A percentile compares a stretch with the other conserved stretches of the same genome.
Conservation (phyloP, 192 early-diverging fungal species). For the Coemansia umbellata region DNA sequence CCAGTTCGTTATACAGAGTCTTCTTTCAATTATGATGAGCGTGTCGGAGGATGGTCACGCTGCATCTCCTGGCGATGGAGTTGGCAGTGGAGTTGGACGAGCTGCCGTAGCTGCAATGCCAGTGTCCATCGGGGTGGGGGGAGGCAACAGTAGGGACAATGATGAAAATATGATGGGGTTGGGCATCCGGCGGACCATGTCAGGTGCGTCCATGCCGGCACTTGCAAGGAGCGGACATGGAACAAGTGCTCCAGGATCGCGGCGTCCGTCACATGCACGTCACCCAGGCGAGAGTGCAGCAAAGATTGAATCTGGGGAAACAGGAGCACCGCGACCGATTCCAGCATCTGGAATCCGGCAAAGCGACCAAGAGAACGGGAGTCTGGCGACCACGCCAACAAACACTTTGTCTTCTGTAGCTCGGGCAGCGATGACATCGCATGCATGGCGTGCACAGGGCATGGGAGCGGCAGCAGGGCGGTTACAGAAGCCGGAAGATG, state of each 20-base stretch:
- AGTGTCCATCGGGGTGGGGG: no score
- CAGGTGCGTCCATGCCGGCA: constrained; percentile 17
- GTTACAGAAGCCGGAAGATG: not conserved
- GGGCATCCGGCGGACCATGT: constrained; percentile 17
- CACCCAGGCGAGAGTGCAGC: not conserved
- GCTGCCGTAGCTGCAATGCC: not conserved
- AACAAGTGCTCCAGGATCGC: not conserved
- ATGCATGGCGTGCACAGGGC: constrained; percentile 10
- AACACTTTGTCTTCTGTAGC: constrained; percentile 15
- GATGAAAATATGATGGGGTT: not conserved
- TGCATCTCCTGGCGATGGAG: not conserved
- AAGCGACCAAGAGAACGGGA: not conserved
- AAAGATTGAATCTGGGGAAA: not conserved
- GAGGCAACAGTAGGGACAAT: not conserved
- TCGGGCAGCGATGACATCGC: constrained; percentile 17
- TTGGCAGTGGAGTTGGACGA: not conserved
- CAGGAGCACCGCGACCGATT: constrained; percentile 6
- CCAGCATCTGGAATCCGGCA: not conserved
- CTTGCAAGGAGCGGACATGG: not conserved
- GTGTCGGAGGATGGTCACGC: constrained; percentile 15
- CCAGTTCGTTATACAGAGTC: constrained; percentile 25
- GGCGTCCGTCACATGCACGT: not conserved
- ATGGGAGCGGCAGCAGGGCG: not conserved
- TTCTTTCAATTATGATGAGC: constrained; percentile 30
- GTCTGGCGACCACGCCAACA: constrained; percentile 19